Evolutionary conservation across 129 eudicot genomes (phyloP), one percentile per base, ranked within the genome.

Genomic region (Ambrosia artemisiifolia): DNA sequence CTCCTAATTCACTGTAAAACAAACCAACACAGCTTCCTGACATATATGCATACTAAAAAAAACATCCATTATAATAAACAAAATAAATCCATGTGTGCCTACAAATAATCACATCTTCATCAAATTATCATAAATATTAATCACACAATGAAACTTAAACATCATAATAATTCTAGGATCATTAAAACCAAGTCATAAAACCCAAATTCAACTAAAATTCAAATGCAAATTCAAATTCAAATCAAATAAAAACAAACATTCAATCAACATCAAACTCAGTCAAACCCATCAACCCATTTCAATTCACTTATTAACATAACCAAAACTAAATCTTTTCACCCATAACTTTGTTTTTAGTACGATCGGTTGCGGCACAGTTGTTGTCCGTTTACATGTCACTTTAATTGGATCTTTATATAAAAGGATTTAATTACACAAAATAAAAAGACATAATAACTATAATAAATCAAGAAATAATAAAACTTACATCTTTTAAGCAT

Each of bases 181-280:
- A 20, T 10, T 14, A 62, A 0, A 40, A 77, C 60, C 47, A 53
- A 12, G 40, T 51, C 64, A 3, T 24, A 36, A 17, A 59, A 59
- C 38, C 34, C 12, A 76, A 34, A 67, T 68, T 63, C n/a, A 69
- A 35, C 56, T 59, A 63, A 76, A 34, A 66, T 67, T 63, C 19
- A 69, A 35, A 67, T 57, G 49, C 51, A 63, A 72, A 72, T 19
- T 71, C 7, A 3, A 57, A 61, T 24, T 48, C 28, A 2, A 72
- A 72, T 72, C 59, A 72, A 24, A 72, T 32, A 60, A 72, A 73
- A 73, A 61, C 67, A 57, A 59, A 63, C 62, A 76, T 46, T 63
- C 61, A 61, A 60, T 46, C 77, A 62, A 73, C 63, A 18, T 75
- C 79, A 76, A 75, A 57, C 3, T 28, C 36, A 54, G 56, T 60